Base-by-base conservation (phyloP, 225 moss, liverwort and hornwort species). In the Climacium dendroides region DNA sequence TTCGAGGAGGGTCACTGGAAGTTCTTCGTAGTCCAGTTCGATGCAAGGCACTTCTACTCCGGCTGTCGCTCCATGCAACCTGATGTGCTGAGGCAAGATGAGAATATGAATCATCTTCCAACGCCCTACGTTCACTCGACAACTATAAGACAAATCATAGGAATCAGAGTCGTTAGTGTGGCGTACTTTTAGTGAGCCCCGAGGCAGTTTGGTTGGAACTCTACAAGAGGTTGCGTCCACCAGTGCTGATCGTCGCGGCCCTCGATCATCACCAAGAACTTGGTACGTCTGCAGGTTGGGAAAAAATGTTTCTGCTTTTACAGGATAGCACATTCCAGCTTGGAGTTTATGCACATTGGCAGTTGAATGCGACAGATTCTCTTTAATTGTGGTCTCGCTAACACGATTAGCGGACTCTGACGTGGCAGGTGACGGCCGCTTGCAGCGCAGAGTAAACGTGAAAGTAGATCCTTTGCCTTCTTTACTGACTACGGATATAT, bases 301-400 rank as follows among this genome's bases (percentile, higher is more conserved):
- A 67, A 89, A 77, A 81, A 67, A 48, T 41, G 85, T 84, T 54
- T 89, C 89, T 48, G 83, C 35, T 85, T 84, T 90, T 19, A 87
- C 80, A 87, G 93, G 91, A 71, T 89, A 85, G 34, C 87, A 91
- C 93, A 94, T 94, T 74, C 92, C 93, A 88, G 93, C 93, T 89
- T 89, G 93, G 32, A 94, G 89, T 89, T 94, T 94, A 77, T 87
- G 93, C 75, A 94, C 89, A 80, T 91, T 89, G 19, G 93, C 93
- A 65, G 93, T 92, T 62, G 93, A 89, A 30, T 94, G 64, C 60
- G 82, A 94, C 32, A 92, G 82, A 69, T 94, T 94, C 52, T 90
- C 87, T 81, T 91, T 94, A 85, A 94, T 89, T 86, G 79, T 82
- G 69, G 91, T 87, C 63, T 92, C 92, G 63, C 92, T 92, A 13